Percentiles rank a stretch among this genome's conserved stretches.
These are phyloP conservation scores for Alternaria ventricosa DNA, from an alignment of 2,329 filamentous ascomycete genomes.

Conservation along the genomic window DNA sequence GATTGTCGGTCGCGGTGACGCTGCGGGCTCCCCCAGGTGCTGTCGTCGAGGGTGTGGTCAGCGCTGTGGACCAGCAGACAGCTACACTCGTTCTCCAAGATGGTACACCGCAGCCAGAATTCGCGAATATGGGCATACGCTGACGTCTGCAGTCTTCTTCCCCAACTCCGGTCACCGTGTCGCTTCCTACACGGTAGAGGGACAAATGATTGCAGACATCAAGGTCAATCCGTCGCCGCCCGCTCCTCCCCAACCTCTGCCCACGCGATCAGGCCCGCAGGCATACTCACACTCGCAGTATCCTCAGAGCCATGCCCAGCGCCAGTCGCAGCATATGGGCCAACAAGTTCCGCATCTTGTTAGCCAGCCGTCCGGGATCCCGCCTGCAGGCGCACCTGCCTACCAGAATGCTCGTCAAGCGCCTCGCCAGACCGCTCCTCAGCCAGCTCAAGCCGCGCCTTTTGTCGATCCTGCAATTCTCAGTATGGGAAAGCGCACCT, in stretches of 20 bases:
- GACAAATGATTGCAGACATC: conserved; percentile 65
- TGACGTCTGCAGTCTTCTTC: conserved; percentile 56
- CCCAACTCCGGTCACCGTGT: conserved; percentile 61
- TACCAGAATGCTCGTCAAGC: conserved; percentile 3
- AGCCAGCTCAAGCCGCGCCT: conserved; percentile 34
- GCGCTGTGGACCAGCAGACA: conserved; percentile 70
- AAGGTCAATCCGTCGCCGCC: conserved; percentile 54
- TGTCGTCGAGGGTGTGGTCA: conserved; percentile 73
- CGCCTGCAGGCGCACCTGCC: conserved; percentile 5
- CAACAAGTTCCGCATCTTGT: conserved; percentile 18
- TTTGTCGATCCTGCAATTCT: conserved; percentile 87
- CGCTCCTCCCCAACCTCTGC: conserved; percentile 19
- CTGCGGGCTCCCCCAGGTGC: conserved; percentile 70
- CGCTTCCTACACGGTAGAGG: conserved; percentile 63
- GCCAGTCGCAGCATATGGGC: conserved; percentile 5
- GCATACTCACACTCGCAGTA: conserved; percentile 32
- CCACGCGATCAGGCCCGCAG: conserved; percentile 22
- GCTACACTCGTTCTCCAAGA: conserved; percentile 70
- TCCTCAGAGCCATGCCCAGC: conserved; percentile 21
- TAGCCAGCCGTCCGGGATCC: conserved; percentile 17
- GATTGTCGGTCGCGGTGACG: conserved; percentile 76
- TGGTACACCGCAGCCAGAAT: conserved; percentile 58
- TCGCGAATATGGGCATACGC: background rate
- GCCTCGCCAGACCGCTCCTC: conserved; percentile 26
- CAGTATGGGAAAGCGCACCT: conserved; percentile 62